These are phyloP conservation scores for Emergomyces africanus DNA, from an alignment of 2,329 filamentous ascomycete species.

Conservation along the genomic window DNA sequence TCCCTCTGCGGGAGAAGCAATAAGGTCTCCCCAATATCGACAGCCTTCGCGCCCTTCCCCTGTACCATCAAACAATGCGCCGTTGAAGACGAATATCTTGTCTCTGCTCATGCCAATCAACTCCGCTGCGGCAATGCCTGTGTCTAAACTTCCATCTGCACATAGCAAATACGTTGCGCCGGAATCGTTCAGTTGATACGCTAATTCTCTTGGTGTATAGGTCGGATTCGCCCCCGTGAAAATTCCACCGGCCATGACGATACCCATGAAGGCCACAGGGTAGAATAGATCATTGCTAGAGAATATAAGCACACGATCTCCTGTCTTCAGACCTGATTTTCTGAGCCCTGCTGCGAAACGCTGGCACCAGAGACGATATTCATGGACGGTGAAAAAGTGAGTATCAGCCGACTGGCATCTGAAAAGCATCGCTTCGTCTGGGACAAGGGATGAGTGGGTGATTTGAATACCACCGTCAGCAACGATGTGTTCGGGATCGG, in stretches of 20 bases:
- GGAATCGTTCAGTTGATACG: conserved; percentile 61
- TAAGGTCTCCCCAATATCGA: conserved; percentile 51
- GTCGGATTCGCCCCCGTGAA: conserved; percentile 65
- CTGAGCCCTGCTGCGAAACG: conserved; percentile 57
- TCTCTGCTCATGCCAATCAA: conserved; percentile 42
- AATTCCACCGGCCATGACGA: conserved; percentile 64
- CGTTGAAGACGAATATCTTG: conserved; percentile 55
- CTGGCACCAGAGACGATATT: conserved; percentile 58
- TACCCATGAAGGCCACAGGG: conserved; percentile 56
- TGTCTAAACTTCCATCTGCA: conserved; percentile 46
- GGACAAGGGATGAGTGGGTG: conserved; percentile 35
- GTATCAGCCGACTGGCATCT: conserved; percentile 53
- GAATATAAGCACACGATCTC: conserved; percentile 62
- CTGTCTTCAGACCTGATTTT: conserved; percentile 49
- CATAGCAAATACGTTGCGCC: conserved; percentile 55
- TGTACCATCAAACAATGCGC: conserved; percentile 34
- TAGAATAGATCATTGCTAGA: conserved; percentile 63
- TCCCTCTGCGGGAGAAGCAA: conserved; percentile 41
- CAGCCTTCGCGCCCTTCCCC: conserved; percentile 30
- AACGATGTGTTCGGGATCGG: conserved; percentile 35
- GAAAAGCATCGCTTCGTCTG: conserved; percentile 39
- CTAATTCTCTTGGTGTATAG: conserved; percentile 58
- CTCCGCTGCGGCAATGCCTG: conserved; percentile 53
- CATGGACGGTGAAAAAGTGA: conserved; percentile 50
- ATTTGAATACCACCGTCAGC: conserved; percentile 38